phyloP scores from a whole-genome alignment of 805 yeast genomes.

The Zygosaccharomyces pseudorouxii region DNA sequence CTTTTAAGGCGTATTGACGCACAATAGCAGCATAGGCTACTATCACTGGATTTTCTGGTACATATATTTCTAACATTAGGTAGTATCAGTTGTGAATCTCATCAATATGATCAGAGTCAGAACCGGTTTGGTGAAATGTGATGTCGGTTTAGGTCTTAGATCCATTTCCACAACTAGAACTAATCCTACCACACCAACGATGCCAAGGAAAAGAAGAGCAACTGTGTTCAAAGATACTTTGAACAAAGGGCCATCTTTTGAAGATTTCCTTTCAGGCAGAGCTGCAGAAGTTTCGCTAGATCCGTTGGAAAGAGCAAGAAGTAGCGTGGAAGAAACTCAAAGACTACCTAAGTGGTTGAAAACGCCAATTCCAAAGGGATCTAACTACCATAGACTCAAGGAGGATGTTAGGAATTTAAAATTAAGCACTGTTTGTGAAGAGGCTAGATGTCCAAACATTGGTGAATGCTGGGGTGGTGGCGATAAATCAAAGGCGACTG shows the following conservation, averaged over 20 bases:
- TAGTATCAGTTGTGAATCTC: background rate
- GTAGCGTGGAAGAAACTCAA: conserved; percentile 52
- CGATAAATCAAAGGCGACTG: conserved; percentile 68
- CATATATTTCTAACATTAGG: background rate
- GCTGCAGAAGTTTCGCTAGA: conserved; percentile 64
- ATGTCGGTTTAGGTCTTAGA: conserved; percentile 7
- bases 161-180: conserved; percentile 17
- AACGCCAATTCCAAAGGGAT: conserved; percentile 96
- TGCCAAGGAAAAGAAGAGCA: conserved; percentile 40
- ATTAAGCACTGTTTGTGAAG: conserved; percentile 95
- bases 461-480: conserved; percentile 99
- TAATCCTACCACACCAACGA: conserved; percentile 14
- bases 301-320: conserved; percentile 71
- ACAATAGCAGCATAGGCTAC: background rate
- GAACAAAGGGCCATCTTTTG: conserved; percentile 87
- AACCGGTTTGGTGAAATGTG: background rate
- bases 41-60: background rate
- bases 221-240: conserved; percentile 66
- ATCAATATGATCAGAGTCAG: background rate
- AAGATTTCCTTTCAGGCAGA: conserved; percentile 79
- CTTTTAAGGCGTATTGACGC: background rate
- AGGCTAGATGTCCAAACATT: conserved; percentile 98
- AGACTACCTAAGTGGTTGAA: conserved; percentile 91
- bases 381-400: conserved; percentile 72
- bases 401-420: conserved; percentile 84